Percentiles rank a stretch among this genome's conserved stretches.
Evolutionary conservation across 2,329 filamentous ascomycete genomes (phyloP).

Genomic region (Fusarium sp.): DNA sequence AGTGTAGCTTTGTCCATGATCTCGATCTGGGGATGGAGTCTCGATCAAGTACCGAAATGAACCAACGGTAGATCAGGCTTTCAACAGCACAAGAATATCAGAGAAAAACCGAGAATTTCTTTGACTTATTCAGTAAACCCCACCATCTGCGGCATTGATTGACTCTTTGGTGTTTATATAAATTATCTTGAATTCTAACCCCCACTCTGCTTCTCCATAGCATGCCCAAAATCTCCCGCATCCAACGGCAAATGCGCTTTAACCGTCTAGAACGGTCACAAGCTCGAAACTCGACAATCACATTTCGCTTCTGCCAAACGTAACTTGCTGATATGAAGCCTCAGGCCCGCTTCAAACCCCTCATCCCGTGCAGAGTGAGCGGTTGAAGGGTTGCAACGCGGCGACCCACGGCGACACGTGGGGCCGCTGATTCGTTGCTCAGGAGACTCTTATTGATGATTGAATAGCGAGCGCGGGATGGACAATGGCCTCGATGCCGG

Average conservation of each 20-base stretch:
- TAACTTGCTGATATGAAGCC: conserved; percentile 25
- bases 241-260: conserved; percentile 21
- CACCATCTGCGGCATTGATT: background rate
- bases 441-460: conserved; percentile 9
- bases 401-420: conserved; percentile 38
- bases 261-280: conserved; percentile 1
- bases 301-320: conserved; percentile 24
- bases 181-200: background rate
- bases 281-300: conserved; percentile 10
- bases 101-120: conserved; percentile 1
- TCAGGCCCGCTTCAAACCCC: conserved; percentile 23
- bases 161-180: conserved; percentile 34
- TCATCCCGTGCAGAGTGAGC: background rate
- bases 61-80: background rate
- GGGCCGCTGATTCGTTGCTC: conserved; percentile 42
- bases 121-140: background rate
- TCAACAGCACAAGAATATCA: background rate
- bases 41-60: conserved; percentile 11
- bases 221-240: background rate
- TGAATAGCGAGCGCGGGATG: conserved; percentile 8
- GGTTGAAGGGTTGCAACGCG: conserved; percentile 16
- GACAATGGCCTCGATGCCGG: background rate
- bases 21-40: conserved; percentile 18
- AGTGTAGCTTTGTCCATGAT: conserved; percentile 50
- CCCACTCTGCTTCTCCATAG: conserved; percentile 10